phyloP scores from a whole-genome alignment of 2,329 filamentous ascomycete genomes.

The Endocalyx cinctus region DNA sequence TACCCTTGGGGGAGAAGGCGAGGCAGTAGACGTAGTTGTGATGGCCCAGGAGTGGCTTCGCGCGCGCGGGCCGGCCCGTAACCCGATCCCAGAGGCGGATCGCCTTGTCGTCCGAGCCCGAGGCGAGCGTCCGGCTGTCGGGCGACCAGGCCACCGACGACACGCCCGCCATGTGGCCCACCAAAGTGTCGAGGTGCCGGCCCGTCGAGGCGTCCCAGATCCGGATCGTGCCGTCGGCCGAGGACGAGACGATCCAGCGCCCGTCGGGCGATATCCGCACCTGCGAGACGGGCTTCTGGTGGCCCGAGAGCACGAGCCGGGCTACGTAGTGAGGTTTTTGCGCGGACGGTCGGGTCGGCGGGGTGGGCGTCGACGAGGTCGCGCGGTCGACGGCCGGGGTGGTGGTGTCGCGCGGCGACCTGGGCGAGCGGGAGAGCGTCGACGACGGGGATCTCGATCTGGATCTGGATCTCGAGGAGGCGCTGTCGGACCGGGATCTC shows the following conservation, averaged over 20 bases:
- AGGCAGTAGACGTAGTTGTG: conserved; percentile 95
- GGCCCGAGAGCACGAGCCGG: conserved; percentile 69
- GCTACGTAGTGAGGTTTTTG: conserved; percentile 65
- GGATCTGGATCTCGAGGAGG: conserved; percentile 6
- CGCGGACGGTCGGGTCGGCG: conserved; percentile 43
- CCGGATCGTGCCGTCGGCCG: conserved; percentile 85
- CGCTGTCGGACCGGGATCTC: conserved; percentile 12
- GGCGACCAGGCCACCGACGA: conserved; percentile 93
- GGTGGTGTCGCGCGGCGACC: conserved; percentile 13
- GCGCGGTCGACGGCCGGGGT: conserved; percentile 9
- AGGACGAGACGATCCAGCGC: conserved; percentile 82
- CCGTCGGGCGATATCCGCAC: conserved; percentile 91
- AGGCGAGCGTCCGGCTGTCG: conserved; percentile 80
- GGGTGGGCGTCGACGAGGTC: conserved; percentile 15
- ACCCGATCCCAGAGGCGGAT: conserved; percentile 86
- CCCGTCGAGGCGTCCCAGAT: conserved; percentile 83
- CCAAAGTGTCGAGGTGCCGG: conserved; percentile 77
- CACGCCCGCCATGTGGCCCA: conserved; percentile 89
- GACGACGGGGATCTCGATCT: conserved; percentile 10
- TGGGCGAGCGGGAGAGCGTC: conserved; percentile 15
- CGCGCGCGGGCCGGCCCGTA: conserved; percentile 52
- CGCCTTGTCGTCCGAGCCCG: conserved; percentile 91
- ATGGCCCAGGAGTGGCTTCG: conserved; percentile 69
- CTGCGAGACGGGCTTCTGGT: conserved; percentile 73
- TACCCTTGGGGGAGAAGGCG: conserved; percentile 95